A percentile compares a stretch with the other conserved stretches of the same genome.
These are phyloP conservation scores for Lasiodiplodia hormozganensis DNA, from an alignment of 2,329 filamentous ascomycete species.

Conservation along the genomic window DNA sequence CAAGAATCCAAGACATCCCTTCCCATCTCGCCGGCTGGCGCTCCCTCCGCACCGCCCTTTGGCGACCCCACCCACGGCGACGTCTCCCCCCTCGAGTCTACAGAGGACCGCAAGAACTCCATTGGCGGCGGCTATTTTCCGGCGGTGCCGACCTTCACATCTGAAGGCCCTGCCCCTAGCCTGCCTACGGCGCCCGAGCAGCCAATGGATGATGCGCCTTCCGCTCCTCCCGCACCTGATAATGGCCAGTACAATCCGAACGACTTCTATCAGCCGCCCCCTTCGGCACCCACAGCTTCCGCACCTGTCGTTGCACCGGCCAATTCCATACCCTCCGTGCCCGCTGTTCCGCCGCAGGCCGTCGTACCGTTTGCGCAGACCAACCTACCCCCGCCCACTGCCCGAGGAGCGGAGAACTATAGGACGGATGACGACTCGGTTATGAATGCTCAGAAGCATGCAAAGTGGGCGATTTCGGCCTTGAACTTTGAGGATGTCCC, in stretches of 20 bases:
- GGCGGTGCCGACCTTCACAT: slow-evolving; percentile 55
- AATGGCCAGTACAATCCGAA: slow-evolving; percentile 35
- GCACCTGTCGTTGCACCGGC: not conserved
- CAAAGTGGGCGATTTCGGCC: slow-evolving; percentile 95
- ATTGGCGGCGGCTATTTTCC: slow-evolving; percentile 66
- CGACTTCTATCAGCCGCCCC: slow-evolving; percentile 41
- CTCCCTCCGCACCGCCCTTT: slow-evolving; percentile 54
- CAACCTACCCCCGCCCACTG: slow-evolving; percentile 32
- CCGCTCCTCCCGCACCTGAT: slow-evolving; percentile 29
- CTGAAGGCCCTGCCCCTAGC: slow-evolving; percentile 43
- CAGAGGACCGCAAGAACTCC: slow-evolving; percentile 45
- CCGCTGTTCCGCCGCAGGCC: not conserved
- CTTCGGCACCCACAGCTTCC: slow-evolving; percentile 7
- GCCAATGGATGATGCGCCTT: slow-evolving; percentile 37
- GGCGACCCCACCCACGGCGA: slow-evolving; percentile 47
- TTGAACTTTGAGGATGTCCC: slow-evolving; percentile 95
- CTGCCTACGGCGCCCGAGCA: slow-evolving; percentile 42
- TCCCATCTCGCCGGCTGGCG: slow-evolving; percentile 48
- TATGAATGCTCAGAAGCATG: slow-evolving; percentile 87
- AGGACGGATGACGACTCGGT: slow-evolving; percentile 73
- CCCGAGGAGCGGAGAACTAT: slow-evolving; percentile 42
- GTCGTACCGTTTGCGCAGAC: slow-evolving; percentile 35
- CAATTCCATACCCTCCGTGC: not conserved
- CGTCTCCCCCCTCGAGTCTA: slow-evolving; percentile 59
- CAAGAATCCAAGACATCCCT: slow-evolving; percentile 37